Percentiles rank a stretch among this genome's conserved stretches.
These are phyloP conservation scores for Puccinia coronata DNA, from an alignment of 1,284 basidiomycete genomes.

Conservation along the genomic window DNA sequence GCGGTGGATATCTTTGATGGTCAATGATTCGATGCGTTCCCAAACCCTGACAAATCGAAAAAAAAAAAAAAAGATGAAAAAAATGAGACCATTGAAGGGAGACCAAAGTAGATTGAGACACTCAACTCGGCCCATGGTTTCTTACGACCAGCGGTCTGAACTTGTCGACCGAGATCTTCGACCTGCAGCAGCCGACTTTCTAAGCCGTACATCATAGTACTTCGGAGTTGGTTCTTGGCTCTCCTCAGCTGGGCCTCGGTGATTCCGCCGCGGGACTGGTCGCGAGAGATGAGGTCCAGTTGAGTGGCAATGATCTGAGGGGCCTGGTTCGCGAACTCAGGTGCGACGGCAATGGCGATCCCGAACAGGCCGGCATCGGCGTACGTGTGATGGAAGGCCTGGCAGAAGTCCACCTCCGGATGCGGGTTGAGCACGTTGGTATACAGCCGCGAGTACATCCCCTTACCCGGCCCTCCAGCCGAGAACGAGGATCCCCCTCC, in stretches of 20 bases:
- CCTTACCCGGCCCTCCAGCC: slow-evolving; percentile 48
- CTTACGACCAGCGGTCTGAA: slow-evolving; percentile 38
- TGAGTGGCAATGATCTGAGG: slow-evolving; percentile 38
- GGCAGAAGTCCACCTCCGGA: slow-evolving; percentile 46
- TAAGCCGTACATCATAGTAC: slow-evolving; percentile 46
- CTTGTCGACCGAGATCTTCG: slow-evolving; percentile 48
- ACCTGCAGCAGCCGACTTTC: slow-evolving; percentile 46
- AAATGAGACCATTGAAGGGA: slow-evolving; percentile 7
- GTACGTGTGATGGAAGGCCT: slow-evolving; percentile 48
- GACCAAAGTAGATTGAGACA: slow-evolving; percentile 5
- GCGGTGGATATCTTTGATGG: slow-evolving; percentile 44
- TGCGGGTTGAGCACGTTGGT: slow-evolving; percentile 48
- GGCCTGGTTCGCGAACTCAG: slow-evolving; percentile 27
- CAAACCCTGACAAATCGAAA: slow-evolving; percentile 28
- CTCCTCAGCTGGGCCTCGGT: slow-evolving; percentile 34
- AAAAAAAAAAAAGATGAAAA: slow-evolving; percentile 23
- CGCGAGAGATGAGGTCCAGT: slow-evolving; percentile 26
- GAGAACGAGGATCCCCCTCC: slow-evolving; percentile 48
- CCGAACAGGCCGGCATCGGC: slow-evolving; percentile 47
- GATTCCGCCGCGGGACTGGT: slow-evolving; percentile 17
- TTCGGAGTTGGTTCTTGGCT: slow-evolving; percentile 48
- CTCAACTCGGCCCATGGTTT: slow-evolving; percentile 48
- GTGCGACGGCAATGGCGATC: slow-evolving; percentile 43
- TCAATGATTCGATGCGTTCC: slow-evolving; percentile 43
- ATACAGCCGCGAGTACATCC: slow-evolving; percentile 49